Evolutionary conservation across 2,329 filamentous ascomycete genomes (phyloP).

Genomic region (Fusarium hostae): DNA sequence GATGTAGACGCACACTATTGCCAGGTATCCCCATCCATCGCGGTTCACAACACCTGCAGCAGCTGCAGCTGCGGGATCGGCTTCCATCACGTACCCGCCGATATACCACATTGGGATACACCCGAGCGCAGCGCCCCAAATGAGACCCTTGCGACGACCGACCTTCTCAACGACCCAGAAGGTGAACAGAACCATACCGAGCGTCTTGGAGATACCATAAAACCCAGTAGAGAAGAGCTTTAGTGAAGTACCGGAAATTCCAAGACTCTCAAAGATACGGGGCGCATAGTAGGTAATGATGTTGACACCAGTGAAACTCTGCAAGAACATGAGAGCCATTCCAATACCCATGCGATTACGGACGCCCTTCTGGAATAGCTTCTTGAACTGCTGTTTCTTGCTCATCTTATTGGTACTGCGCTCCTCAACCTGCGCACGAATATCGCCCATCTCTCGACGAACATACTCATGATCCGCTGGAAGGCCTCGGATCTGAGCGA

Average conservation of each 20-base stretch:
- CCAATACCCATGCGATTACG: slow-evolving; percentile 56
- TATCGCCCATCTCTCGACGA: slow-evolving; percentile 64
- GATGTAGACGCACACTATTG: slow-evolving; percentile 58
- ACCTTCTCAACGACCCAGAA: slow-evolving; percentile 61
- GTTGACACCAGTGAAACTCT: slow-evolving; percentile 59
- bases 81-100: slow-evolving; percentile 51
- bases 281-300: slow-evolving; percentile 69
- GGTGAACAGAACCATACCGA: slow-evolving; percentile 52
- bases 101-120: slow-evolving; percentile 55
- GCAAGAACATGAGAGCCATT: slow-evolving; percentile 60
- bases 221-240: slow-evolving; percentile 55
- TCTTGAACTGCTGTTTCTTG: slow-evolving; percentile 45
- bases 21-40: slow-evolving; percentile 55
- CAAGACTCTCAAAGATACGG: slow-evolving; percentile 53
- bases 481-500: slow-evolving; percentile 51
- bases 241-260: slow-evolving; percentile 47
- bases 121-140: slow-evolving; percentile 52
- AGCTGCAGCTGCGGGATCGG: slow-evolving; percentile 52
- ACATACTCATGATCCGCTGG: slow-evolving; percentile 51
- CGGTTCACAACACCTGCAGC: slow-evolving; percentile 58
- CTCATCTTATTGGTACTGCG: slow-evolving; percentile 47
- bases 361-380: slow-evolving; percentile 51
- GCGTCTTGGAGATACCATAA: slow-evolving; percentile 53
- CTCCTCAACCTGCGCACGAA: slow-evolving; percentile 67
- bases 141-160: slow-evolving; percentile 60